A percentile compares a stretch with the other conserved stretches of the same genome.
Evolutionary conservation across 495 filamentous ascomycete genomes (phyloP).

Genomic region (Aspergillus saccharolyticus): DNA sequence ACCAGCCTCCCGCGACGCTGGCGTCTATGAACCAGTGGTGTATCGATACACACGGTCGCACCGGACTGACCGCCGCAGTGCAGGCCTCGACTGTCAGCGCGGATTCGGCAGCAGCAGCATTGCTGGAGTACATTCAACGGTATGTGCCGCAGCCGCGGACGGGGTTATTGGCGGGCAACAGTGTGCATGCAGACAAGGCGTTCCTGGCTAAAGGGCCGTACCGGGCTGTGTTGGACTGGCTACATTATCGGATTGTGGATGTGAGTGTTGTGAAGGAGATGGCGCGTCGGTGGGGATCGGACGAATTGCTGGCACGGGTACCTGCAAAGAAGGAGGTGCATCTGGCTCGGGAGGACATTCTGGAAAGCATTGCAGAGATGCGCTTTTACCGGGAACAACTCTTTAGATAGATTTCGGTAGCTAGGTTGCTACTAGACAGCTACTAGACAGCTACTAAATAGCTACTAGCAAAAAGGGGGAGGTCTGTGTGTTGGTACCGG

Average conservation of each 20-base stretch:
- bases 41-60: conserved; percentile 56
- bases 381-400: conserved; percentile 59
- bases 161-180: conserved; percentile 84
- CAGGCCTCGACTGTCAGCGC: conserved; percentile 67
- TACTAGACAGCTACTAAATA: conserved; percentile 3
- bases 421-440: neutral
- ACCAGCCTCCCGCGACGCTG: conserved; percentile 65
- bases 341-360: conserved; percentile 80
- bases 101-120: conserved; percentile 62
- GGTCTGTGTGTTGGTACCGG: neutral
- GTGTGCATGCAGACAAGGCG: conserved; percentile 80
- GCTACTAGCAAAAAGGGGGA: neutral
- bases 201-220: conserved; percentile 77
- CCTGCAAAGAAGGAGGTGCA: conserved; percentile 74
- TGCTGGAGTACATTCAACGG: conserved; percentile 72
- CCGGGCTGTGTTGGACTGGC: conserved; percentile 60
- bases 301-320: conserved; percentile 49
- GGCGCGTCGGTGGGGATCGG: conserved; percentile 70
- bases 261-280: conserved; percentile 90
- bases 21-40: conserved; percentile 75
- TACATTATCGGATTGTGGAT: conserved; percentile 88
- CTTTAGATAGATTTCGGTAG: conserved; percentile 20
- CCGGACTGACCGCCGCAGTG: conserved; percentile 74
- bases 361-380: conserved; percentile 92
- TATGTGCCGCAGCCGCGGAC: conserved; percentile 57